Conservation (phyloP, 768 basidiomycete genomes). For the Termitomyces sp. region DNA sequence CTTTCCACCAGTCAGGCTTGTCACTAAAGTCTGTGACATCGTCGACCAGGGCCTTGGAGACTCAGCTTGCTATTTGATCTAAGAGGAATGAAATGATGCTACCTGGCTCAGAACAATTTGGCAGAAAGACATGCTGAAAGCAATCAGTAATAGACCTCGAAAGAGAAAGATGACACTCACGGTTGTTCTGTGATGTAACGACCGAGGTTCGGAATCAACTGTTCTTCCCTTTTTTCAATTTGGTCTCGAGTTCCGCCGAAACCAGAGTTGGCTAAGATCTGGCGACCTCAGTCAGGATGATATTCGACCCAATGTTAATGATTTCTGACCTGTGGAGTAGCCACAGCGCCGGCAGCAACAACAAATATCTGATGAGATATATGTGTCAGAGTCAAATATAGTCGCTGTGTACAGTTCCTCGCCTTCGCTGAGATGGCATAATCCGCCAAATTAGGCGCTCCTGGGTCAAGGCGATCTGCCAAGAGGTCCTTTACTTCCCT, state of each 20-base stretch:
- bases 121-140: neutral
- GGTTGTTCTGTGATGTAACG: constrained; percentile 1
- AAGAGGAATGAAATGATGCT: neutral
- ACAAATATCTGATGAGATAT: neutral
- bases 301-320: too few species aligned
- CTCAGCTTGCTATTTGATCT: neutral
- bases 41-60: neutral
- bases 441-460: neutral
- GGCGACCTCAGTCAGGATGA: neutral
- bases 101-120: neutral
- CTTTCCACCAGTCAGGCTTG: neutral
- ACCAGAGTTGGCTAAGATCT: neutral
- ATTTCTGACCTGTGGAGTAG: neutral
- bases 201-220: neutral
- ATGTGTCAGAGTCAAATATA: neutral
- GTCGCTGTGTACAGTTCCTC: neutral
- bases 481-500: neutral
- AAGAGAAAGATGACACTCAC: neutral
- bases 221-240: neutral
- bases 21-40: neutral
- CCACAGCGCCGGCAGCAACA: neutral
- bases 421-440: neutral
- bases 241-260: neutral
- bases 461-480: neutral
- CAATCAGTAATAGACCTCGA: neutral